Evolutionary conservation across 2,329 filamentous ascomycete genomes (phyloP), one percentile per base, ranked within the genome.

Genomic region (Colletotrichum navitas): DNA sequence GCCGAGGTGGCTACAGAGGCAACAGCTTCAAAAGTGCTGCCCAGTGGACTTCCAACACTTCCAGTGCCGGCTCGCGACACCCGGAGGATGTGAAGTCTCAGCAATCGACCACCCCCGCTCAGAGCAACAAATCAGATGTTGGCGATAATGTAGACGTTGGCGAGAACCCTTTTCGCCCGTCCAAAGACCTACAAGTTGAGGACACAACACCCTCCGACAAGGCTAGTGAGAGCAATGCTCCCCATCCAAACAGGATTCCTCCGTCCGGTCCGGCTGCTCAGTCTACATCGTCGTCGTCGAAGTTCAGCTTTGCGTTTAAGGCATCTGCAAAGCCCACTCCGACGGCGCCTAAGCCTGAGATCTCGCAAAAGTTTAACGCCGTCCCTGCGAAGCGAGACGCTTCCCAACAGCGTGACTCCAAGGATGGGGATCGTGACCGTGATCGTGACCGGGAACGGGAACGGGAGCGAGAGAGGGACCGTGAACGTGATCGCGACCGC

Each of bases 261-360:
- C 85, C 87, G 26, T 84, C 85, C 2, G 86, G 88, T 6, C 85
- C 88, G n/a, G 85, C 87, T n/a, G 79, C 82, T 16, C 83, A 86
- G 43, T 82, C 83, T 5, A 24, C 64, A 5, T 80, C 80, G 21
- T 80, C 84, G 66, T 90, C 84, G 65, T 90, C 90, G 55, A 96
- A 95, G 81, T 97, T 98, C 78, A 97, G 94, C 79, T 98, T 98
- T 80, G 94, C 94, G 1, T 94, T 98, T 81, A 98, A 98, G 79
- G 88, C 91, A 12, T 88, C 92, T 52, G 87, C 86, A 14, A 91
- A 91, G 75, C 83, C 86, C 10, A 81, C 86, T 2, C 83, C 88
- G 18, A 82, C 89, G 11, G 84, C 85, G 16, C 89, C 89, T 3
- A 91, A 91, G 74, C 88, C 87, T 2, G 90, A 92, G 74, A 92